Evolutionary conservation across 805 yeast species (phyloP).

Genomic region (Hanseniaspora jakobsenii): DNA sequence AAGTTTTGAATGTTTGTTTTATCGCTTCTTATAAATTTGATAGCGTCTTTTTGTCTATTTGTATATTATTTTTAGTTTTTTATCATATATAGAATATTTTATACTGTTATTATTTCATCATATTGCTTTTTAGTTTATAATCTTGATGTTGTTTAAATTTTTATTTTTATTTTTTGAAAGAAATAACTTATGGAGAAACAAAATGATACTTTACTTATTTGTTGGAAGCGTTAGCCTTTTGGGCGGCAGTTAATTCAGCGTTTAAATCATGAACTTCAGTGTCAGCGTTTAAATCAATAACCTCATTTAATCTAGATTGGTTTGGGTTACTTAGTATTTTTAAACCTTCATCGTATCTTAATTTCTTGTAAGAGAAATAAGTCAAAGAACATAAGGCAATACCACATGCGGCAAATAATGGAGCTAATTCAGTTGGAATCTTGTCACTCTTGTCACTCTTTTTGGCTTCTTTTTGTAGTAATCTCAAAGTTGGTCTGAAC

Average conservation of each 20-base stretch:
- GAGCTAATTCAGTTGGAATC: constrained; percentile 47
- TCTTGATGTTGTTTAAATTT: too few species aligned
- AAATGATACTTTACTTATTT: constrained; percentile 1
- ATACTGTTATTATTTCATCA: too few species aligned
- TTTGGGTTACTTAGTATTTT: constrained; percentile 39
- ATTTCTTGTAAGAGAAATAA: constrained; percentile 42
- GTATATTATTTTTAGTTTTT: too few species aligned
- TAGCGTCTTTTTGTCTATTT: too few species aligned
- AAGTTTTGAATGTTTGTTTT: too few species aligned
- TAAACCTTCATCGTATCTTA: constrained; percentile 37
- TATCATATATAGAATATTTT: too few species aligned
- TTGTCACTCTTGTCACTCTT: constrained; percentile 27
- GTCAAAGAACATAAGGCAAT: constrained; percentile 40
- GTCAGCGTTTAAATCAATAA: constrained; percentile 15
- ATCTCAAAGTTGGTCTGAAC: constrained; percentile 41
- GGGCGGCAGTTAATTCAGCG: neutral
- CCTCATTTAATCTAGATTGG: constrained; percentile 26
- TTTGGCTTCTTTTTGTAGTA: constrained; percentile 37
- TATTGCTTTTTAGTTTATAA: too few species aligned
- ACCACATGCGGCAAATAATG: constrained; percentile 46
- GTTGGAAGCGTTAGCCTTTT: neutral
- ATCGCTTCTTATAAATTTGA: too few species aligned
- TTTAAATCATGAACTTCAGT: constrained; percentile 12
- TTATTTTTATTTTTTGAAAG: too few species aligned
- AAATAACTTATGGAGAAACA: too few species aligned